phyloP scores from a whole-genome alignment of 371 early-diverging fungal genomes.

The Saksenaea oblongispora region DNA sequence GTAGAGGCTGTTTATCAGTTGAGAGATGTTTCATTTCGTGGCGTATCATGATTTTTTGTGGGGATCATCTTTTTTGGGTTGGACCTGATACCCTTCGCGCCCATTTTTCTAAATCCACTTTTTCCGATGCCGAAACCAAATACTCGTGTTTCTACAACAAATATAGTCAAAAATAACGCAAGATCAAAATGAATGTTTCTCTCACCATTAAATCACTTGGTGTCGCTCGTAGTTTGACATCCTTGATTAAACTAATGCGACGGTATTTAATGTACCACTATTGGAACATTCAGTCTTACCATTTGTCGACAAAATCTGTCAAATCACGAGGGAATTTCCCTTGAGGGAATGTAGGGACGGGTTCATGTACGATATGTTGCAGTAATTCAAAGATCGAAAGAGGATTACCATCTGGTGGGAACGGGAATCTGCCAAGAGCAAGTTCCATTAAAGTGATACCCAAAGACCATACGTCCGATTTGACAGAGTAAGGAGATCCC shows the following conservation, averaged over 20 bases:
- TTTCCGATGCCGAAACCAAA: constrained; percentile 54
- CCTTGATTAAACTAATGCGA: constrained; percentile 70
- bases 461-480: constrained; percentile 95
- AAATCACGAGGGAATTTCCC: constrained; percentile 73
- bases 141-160: constrained; percentile 53
- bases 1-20: background rate
- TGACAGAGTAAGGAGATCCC: constrained; percentile 87
- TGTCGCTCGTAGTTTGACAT: constrained; percentile 70
- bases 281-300: constrained; percentile 45
- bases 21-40: background rate
- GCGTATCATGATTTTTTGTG: background rate
- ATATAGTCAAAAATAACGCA: constrained; percentile 1
- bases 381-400: constrained; percentile 89
- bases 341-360: constrained; percentile 81
- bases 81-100: constrained; percentile 21
- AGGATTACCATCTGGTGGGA: constrained; percentile 73
- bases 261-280: background rate
- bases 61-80: background rate
- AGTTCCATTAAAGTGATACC: constrained; percentile 94
- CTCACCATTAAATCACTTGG: constrained; percentile 70
- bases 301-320: constrained; percentile 75
- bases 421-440: constrained; percentile 90
- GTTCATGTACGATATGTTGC: constrained; percentile 91
- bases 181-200: constrained; percentile 16
- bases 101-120: constrained; percentile 63